These are phyloP conservation scores for Puya raimondii DNA, from an alignment of 176 grass and related monocot genomes.

Conservation along the genomic window DNA sequence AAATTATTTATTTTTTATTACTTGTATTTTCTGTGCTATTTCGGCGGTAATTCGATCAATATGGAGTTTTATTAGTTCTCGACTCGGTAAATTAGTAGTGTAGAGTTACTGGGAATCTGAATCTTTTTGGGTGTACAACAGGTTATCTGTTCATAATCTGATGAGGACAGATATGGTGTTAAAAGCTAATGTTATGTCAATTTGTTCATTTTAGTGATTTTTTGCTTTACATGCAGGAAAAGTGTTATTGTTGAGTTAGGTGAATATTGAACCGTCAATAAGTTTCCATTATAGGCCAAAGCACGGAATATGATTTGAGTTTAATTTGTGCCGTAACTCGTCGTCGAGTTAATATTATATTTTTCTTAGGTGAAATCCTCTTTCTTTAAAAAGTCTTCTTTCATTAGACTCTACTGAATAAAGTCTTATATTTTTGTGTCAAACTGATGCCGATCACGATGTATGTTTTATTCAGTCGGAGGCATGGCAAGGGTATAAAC, in stretches of 20 bases:
- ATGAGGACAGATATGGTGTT: too few species aligned
- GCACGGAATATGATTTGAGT: too few species aligned
- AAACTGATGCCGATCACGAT: not conserved
- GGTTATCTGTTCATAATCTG: too few species aligned
- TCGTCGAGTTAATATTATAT: too few species aligned
- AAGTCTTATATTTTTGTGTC: not conserved
- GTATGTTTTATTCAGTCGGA: conserved; percentile 39
- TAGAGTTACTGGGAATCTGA: too few species aligned
- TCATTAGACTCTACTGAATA: not conserved
- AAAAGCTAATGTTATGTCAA: too few species aligned
- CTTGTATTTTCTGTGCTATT: not conserved
- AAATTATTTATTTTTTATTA: not conserved
- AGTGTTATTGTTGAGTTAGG: not conserved
- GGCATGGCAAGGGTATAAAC: conserved; percentile 64
- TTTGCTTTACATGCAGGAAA: too few species aligned
- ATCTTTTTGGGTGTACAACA: too few species aligned
- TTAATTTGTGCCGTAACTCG: too few species aligned
- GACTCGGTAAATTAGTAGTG: too few species aligned
- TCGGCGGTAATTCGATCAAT: not conserved
- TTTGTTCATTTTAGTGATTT: too few species aligned
- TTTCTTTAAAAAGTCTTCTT: not conserved
- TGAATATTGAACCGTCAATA: not conserved
- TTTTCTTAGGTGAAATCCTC: too few species aligned
- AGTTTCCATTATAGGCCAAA: not conserved
- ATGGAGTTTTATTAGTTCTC: not conserved